These are phyloP conservation scores for Lactifluus subvellereus DNA, from an alignment of 768 basidiomycete genomes.

Conservation along the genomic window DNA sequence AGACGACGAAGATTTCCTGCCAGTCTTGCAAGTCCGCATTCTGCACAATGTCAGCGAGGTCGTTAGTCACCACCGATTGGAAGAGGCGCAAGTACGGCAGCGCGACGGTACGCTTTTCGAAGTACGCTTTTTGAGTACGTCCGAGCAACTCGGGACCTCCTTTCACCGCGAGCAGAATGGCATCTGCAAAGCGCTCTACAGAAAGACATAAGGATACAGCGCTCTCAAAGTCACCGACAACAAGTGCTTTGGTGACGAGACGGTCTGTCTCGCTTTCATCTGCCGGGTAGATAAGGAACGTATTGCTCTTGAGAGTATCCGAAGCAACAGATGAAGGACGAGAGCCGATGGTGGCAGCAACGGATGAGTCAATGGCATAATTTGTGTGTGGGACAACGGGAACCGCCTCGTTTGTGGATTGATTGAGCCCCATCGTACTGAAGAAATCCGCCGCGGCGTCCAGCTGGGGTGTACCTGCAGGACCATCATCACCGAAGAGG, in stretches of 20 bases:
- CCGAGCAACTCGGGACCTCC: slow-evolving; percentile 84
- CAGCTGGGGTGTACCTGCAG: slow-evolving; percentile 55
- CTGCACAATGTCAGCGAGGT: slow-evolving; percentile 90
- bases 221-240: slow-evolving; percentile 91
- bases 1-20: slow-evolving; percentile 93
- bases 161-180: slow-evolving; percentile 86
- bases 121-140: slow-evolving; percentile 90
- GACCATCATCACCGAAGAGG: slow-evolving; percentile 75
- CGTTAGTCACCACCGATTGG: slow-evolving; percentile 90
- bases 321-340: slow-evolving; percentile 77
- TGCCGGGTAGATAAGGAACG: slow-evolving; percentile 84
- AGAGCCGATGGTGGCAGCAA: slow-evolving; percentile 93
- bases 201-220: slow-evolving; percentile 91
- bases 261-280: slow-evolving; percentile 86
- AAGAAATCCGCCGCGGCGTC: slow-evolving; percentile 84
- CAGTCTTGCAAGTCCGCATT: slow-evolving; percentile 93
- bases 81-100: slow-evolving; percentile 89
- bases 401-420: slow-evolving; percentile 37
- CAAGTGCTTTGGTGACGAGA: slow-evolving; percentile 86
- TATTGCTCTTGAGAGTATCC: slow-evolving; percentile 66
- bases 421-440: slow-evolving; percentile 60
- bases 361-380: slow-evolving; percentile 79
- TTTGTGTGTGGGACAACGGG: slow-evolving; percentile 73
- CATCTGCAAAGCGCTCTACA: slow-evolving; percentile 87
- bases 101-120: slow-evolving; percentile 68